A percentile compares a stretch with the other conserved stretches of the same genome.
phyloP scores from a whole-genome alignment of 768 basidiomycete species.

The Chalciporus pseudorubinellus region DNA sequence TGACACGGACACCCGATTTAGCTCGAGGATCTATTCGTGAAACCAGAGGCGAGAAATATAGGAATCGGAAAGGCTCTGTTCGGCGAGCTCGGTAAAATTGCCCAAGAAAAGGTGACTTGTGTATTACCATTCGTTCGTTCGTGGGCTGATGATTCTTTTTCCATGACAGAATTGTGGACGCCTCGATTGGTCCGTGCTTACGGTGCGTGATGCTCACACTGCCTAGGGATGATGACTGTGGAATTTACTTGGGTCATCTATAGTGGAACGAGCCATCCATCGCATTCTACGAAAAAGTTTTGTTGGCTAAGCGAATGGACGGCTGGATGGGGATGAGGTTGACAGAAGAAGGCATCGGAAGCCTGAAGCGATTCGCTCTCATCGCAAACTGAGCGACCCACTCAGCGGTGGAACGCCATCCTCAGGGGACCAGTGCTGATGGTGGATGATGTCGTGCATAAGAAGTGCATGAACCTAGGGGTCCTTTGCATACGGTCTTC shows the following conservation, averaged over 20 bases:
- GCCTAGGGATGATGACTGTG: not conserved
- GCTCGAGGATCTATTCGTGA: conserved; percentile 94
- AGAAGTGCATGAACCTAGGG: too few species aligned
- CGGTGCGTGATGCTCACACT: conserved; percentile 47
- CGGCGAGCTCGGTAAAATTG: conserved; percentile 79
- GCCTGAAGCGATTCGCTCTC: conserved; percentile 47
- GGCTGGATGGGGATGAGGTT: conserved; percentile 92
- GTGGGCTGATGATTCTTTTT: conserved; percentile 7
- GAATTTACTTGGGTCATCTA: conserved; percentile 6
- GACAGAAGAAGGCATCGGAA: conserved; percentile 63
- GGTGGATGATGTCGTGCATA: not conserved
- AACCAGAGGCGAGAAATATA: conserved; percentile 61
- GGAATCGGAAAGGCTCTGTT: conserved; percentile 92
- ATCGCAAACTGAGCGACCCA: conserved; percentile 20
- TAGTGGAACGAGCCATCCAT: conserved; percentile 95
- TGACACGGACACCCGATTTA: conserved; percentile 29
- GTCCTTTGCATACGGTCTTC: not conserved
- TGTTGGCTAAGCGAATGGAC: conserved; percentile 73
- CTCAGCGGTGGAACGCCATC: conserved; percentile 1
- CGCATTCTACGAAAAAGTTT: conserved; percentile 83
- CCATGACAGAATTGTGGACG: conserved; percentile 60
- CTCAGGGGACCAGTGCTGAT: not conserved
- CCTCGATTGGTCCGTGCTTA: conserved; percentile 79
- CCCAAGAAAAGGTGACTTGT: conserved; percentile 72
- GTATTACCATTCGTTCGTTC: conserved; percentile 2